These are phyloP conservation scores for Leptomonas seymouri DNA, from an alignment of 208 protist genomes.

Conservation along the genomic window DNA sequence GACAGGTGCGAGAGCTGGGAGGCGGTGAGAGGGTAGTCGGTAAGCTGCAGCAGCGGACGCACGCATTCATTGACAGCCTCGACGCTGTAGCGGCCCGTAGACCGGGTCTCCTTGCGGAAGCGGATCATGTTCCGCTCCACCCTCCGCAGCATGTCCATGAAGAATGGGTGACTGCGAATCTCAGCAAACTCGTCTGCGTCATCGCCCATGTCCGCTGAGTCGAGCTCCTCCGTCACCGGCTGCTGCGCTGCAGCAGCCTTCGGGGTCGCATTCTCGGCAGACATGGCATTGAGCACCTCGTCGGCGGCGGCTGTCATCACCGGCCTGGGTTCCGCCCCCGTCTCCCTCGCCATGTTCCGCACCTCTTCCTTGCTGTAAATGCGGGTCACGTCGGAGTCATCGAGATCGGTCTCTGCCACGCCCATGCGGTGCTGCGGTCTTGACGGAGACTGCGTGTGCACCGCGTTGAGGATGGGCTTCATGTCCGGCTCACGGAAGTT, in stretches of 20 bases:
- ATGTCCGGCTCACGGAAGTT: conserved; percentile 48
- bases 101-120: conserved; percentile 72
- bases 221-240: background rate
- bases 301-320: conserved; percentile 7
- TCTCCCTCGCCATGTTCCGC: conserved; percentile 22
- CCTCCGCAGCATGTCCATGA: conserved; percentile 66
- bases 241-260: background rate
- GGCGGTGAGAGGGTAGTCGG: conserved; percentile 85
- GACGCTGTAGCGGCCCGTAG: conserved; percentile 61
- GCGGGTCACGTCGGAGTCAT: conserved; percentile 62
- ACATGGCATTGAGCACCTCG: conserved; percentile 14
- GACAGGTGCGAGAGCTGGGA: conserved; percentile 63
- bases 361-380: conserved; percentile 80
- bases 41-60: conserved; percentile 84
- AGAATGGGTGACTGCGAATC: conserved; percentile 80
- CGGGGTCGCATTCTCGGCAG: background rate
- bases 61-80: conserved; percentile 80
- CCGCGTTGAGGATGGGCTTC: conserved; percentile 27
- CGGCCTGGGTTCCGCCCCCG: background rate
- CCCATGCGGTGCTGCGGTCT: background rate
- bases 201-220: conserved; percentile 17
- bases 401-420: conserved; percentile 16
- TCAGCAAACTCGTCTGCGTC: conserved; percentile 47
- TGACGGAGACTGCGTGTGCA: background rate
- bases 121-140: conserved; percentile 79